Conservation (phyloP, 306 rosid species). For the Spatholobus suberectus region DNA sequence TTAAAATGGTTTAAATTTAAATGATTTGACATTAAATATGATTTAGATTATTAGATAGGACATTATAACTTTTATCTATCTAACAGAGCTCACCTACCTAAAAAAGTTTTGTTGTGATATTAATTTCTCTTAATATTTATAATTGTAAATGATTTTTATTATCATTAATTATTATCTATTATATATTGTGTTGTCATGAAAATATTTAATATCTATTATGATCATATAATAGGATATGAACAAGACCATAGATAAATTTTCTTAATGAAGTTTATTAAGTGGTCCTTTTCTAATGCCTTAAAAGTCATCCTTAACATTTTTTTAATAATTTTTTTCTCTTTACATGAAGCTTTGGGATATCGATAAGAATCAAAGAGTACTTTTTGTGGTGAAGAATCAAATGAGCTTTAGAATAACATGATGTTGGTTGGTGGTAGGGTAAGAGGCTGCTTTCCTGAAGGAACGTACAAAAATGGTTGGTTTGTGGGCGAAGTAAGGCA, state of each 20-base stretch:
- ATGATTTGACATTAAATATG: not conserved
- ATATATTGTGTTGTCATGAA: not conserved
- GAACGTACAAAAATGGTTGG: slow-evolving; percentile 15
- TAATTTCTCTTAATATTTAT: not conserved
- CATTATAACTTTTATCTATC: not conserved
- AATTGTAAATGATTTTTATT: not conserved
- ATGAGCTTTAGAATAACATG: slow-evolving; percentile 29
- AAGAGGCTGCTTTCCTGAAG: slow-evolving; percentile 27
- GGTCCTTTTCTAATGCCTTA: not conserved
- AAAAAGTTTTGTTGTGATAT: not conserved
- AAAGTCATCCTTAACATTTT: not conserved
- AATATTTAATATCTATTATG: not conserved
- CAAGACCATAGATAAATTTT: not conserved
- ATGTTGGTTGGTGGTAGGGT: slow-evolving; percentile 38
- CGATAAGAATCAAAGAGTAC: not conserved
- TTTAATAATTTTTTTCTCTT: not conserved
- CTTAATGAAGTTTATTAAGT: not conserved
- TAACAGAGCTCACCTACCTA: not conserved
- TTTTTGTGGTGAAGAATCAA: not conserved
- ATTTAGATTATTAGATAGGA: not conserved
- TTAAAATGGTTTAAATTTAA: not conserved
- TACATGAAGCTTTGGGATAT: not conserved
- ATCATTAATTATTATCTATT: not conserved
- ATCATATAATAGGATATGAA: not conserved
- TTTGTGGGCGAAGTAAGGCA: slow-evolving; percentile 22